Evolutionary conservation across 2,329 filamentous ascomycete genomes (phyloP).

Genomic region (Phoma sp.): DNA sequence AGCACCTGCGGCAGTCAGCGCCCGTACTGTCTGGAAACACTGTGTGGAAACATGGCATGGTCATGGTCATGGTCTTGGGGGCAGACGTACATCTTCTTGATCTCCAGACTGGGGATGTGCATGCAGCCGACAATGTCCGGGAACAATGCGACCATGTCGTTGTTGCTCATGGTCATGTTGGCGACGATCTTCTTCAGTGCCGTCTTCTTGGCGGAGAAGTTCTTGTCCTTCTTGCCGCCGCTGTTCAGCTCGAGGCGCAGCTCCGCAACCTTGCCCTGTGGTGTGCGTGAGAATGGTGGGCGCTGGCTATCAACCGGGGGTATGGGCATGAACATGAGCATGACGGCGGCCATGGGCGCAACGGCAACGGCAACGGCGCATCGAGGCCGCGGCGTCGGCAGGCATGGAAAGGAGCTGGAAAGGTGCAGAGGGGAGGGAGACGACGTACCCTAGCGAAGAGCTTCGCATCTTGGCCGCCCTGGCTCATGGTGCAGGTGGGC

Average conservation of each 20-base stretch:
- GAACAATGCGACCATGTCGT: slow-evolving; percentile 97
- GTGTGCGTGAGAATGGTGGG: slow-evolving; percentile 56
- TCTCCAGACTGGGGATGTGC: slow-evolving; percentile 91
- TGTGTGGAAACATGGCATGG: background rate
- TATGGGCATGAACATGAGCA: slow-evolving; percentile 50
- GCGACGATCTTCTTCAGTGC: slow-evolving; percentile 99
- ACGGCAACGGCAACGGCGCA: background rate
- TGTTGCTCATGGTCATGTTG: slow-evolving; percentile 99
- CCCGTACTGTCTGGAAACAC: too few relatives aligned
- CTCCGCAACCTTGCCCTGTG: slow-evolving; percentile 98
- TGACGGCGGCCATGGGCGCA: slow-evolving; percentile 14
- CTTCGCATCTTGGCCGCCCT: slow-evolving; percentile 92
- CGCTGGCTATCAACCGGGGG: slow-evolving; percentile 47
- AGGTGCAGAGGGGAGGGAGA: background rate
- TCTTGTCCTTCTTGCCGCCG: slow-evolving; percentile 98
- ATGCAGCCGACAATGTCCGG: slow-evolving; percentile 95
- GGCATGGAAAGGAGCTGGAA: background rate
- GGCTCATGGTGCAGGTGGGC: slow-evolving; percentile 59
- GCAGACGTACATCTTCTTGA: slow-evolving; percentile 92
- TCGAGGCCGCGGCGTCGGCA: too few relatives aligned
- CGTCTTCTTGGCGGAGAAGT: slow-evolving; percentile 92
- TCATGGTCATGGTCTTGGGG: background rate
- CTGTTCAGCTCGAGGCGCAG: slow-evolving; percentile 91
- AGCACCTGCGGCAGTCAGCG: slow-evolving; percentile 73
- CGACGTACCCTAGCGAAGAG: slow-evolving; percentile 92